Conservation (phyloP, 768 basidiomycete species). For the Suillus decipiens region DNA sequence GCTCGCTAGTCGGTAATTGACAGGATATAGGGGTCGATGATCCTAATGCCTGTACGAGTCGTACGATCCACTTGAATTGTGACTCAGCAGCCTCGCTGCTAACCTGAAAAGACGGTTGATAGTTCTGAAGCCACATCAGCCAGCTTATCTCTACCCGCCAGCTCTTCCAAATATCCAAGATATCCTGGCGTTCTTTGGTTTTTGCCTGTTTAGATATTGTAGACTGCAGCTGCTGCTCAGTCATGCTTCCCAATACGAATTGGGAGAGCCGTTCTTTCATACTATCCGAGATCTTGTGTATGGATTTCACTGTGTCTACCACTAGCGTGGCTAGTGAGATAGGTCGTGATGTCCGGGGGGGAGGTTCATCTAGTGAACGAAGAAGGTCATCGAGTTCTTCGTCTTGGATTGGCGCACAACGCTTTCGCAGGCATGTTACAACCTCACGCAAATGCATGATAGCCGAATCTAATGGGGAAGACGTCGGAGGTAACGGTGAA, state of each 20-base stretch:
- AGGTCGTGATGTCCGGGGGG: slow-evolving; percentile 23
- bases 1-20: slow-evolving; percentile 29
- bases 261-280: slow-evolving; percentile 73
- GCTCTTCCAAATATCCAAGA: slow-evolving; percentile 52
- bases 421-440: slow-evolving; percentile 50
- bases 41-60: slow-evolving; percentile 47
- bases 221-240: slow-evolving; percentile 56
- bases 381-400: slow-evolving; percentile 48
- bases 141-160: slow-evolving; percentile 26
- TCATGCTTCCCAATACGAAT: slow-evolving; percentile 65
- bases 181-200: slow-evolving; percentile 52
- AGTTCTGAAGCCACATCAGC: slow-evolving; percentile 25
- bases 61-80: slow-evolving; percentile 45
- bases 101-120: slow-evolving; percentile 12
- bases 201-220: slow-evolving; percentile 56
- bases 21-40: slow-evolving; percentile 42
- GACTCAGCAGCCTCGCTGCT: slow-evolving; percentile 18
- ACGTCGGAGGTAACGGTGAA: slow-evolving; percentile 64
- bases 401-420: slow-evolving; percentile 72
- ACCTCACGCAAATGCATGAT: slow-evolving; percentile 56
- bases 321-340: slow-evolving; percentile 47
- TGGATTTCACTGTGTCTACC: slow-evolving; percentile 46
- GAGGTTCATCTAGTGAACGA: slow-evolving; percentile 34
- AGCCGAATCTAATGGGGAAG: slow-evolving; percentile 63
- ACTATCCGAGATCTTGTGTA: slow-evolving; percentile 54